Conservation (phyloP, 2,329 filamentous ascomycete genomes). For the Cordyceps fumosorosea region DNA sequence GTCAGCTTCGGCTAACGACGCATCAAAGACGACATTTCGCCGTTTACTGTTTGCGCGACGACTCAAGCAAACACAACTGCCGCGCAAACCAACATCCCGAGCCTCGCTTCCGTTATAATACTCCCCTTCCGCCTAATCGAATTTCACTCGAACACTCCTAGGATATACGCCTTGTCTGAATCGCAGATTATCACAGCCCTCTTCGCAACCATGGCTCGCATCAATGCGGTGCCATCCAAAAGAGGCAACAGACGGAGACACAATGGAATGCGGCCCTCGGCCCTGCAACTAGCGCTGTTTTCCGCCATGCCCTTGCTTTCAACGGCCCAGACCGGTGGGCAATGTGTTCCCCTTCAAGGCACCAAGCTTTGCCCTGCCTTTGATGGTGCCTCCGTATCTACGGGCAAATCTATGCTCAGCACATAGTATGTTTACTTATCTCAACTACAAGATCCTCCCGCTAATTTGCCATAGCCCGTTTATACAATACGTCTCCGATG, state of each 20-base stretch:
- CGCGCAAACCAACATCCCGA: not conserved
- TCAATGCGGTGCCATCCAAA: conserved; percentile 2
- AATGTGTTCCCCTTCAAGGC: conserved; percentile 61
- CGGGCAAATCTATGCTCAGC: conserved; percentile 47
- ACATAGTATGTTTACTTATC: conserved; percentile 48
- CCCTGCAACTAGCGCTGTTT: conserved; percentile 20
- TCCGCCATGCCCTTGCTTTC: conserved; percentile 23
- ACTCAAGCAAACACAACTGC: not conserved
- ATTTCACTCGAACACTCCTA: not conserved
- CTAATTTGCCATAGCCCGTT: conserved; percentile 60
- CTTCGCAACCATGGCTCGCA: conserved; percentile 4
- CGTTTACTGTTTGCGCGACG: not conserved
- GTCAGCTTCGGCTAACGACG: not conserved
- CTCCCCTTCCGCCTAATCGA: not conserved
- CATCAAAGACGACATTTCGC: not conserved
- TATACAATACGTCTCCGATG: conserved; percentile 71
- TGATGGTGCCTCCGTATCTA: conserved; percentile 64
- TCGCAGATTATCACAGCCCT: not conserved
- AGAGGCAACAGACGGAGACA: conserved; percentile 13
- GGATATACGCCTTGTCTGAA: not conserved
- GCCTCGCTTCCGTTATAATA: not conserved
- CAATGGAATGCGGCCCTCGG: conserved; percentile 17
- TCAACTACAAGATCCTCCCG: not conserved
- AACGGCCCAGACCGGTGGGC: conserved; percentile 27
- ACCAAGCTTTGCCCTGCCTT: conserved; percentile 70